phyloP scores from a whole-genome alignment of 2,329 filamentous ascomycete genomes.

The Cercospora sp. region DNA sequence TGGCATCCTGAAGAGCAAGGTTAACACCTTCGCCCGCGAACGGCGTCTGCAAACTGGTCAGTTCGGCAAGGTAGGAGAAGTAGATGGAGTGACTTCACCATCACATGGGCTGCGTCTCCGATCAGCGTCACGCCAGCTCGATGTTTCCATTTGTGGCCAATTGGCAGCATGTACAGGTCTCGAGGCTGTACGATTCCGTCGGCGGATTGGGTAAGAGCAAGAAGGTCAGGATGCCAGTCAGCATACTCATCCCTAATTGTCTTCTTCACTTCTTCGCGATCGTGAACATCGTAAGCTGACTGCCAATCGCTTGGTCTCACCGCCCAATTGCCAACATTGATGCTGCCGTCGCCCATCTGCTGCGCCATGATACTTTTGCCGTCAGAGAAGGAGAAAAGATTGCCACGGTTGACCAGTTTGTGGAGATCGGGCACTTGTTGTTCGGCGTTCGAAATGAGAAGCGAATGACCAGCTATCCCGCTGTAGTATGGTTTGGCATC shows the following conservation, averaged over 20 bases:
- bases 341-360: constrained; percentile 31
- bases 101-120: constrained; percentile 46
- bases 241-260: constrained; percentile 31
- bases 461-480: constrained; percentile 40
- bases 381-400: constrained; percentile 35
- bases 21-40: constrained; percentile 28
- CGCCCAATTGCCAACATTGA: constrained; percentile 26
- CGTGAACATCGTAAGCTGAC: constrained; percentile 20
- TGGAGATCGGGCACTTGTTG: constrained; percentile 21
- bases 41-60: constrained; percentile 26
- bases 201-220: constrained; percentile 30
- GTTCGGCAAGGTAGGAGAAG: background rate
- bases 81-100: constrained; percentile 20
- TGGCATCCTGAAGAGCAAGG: constrained; percentile 21
- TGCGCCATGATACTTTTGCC: constrained; percentile 32
- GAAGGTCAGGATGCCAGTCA: constrained; percentile 43
- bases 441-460: constrained; percentile 20
- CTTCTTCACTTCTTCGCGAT: constrained; percentile 27
- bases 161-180: constrained; percentile 44
- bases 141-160: constrained; percentile 43
- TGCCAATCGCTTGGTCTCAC: constrained; percentile 24
- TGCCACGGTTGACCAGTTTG: constrained; percentile 39
- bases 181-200: constrained; percentile 29
- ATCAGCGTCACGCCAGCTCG: constrained; percentile 42
- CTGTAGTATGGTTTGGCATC: constrained; percentile 40